phyloP scores from a whole-genome alignment of 179 eudicot genomes.

The Drosera spatulata region DNA sequence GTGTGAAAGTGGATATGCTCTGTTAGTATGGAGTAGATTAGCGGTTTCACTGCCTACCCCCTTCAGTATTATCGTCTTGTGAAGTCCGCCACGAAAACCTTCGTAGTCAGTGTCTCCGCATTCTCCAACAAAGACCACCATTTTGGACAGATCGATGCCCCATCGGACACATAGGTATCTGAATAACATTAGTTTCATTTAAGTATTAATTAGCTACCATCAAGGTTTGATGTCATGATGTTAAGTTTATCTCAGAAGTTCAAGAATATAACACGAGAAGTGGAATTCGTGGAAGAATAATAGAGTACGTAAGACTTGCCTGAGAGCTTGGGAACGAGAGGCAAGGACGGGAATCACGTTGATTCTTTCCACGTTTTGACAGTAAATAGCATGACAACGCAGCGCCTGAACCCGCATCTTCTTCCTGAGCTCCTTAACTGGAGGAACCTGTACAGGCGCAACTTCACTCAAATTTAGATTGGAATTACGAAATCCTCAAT shows the following conservation, averaged over 20 bases:
- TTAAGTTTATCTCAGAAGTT: too few relatives aligned
- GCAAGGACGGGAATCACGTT: slow-evolving; percentile 85
- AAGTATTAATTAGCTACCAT: too few relatives aligned
- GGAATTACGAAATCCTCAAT: too few relatives aligned
- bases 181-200: background rate
- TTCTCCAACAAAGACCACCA: slow-evolving; percentile 57
- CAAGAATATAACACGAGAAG: too few relatives aligned
- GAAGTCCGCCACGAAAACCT: slow-evolving; percentile 41
- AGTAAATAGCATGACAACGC: slow-evolving; percentile 73
- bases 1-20: slow-evolving; percentile 49
- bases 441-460: slow-evolving; percentile 43
- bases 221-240: too few relatives aligned
- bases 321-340: slow-evolving; percentile 91
- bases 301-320: slow-evolving; percentile 26
- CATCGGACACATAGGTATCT: slow-evolving; percentile 57
- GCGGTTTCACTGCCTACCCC: slow-evolving; percentile 21
- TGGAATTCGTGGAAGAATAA: too few relatives aligned
- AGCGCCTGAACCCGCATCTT: slow-evolving; percentile 77
- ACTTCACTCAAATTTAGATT: too few relatives aligned
- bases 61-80: slow-evolving; percentile 47
- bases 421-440: slow-evolving; percentile 61
- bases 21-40: slow-evolving; percentile 27
- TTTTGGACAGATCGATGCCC: slow-evolving; percentile 49
- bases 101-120: slow-evolving; percentile 63
- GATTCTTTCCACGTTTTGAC: slow-evolving; percentile 52